These are phyloP conservation scores for Leptographium wingfieldii DNA, from an alignment of 2,329 filamentous ascomycete species.

Conservation along the genomic window DNA sequence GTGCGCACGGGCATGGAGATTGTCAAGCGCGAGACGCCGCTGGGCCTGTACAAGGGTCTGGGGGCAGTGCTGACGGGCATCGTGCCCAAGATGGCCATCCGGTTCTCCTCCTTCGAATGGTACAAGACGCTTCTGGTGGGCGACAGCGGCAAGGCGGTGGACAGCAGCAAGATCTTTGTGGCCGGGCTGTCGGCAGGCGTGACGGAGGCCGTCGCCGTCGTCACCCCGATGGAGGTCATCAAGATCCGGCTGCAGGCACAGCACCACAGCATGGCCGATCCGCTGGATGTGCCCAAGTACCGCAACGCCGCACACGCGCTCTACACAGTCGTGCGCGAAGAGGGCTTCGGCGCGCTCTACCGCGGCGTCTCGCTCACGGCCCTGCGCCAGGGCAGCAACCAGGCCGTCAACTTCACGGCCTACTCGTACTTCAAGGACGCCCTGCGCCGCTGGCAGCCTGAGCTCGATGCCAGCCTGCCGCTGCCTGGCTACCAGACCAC, in stretches of 20 bases:
- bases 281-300: constrained; percentile 92
- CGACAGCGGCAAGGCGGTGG: constrained; percentile 44
- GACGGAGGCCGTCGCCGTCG: constrained; percentile 90
- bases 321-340: constrained; percentile 86
- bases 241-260: constrained; percentile 98
- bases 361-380: constrained; percentile 90
- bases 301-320: constrained; percentile 74
- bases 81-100: constrained; percentile 97
- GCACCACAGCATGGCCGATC: constrained; percentile 95
- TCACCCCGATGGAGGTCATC: constrained; percentile 98
- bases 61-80: constrained; percentile 93
- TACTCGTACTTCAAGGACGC: constrained; percentile 85
- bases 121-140: constrained; percentile 80
- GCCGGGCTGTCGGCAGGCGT: constrained; percentile 83
- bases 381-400: constrained; percentile 87
- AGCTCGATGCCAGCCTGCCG: constrained; percentile 43
- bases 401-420: constrained; percentile 97
- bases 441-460: constrained; percentile 60
- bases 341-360: constrained; percentile 78
- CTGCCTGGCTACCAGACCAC: constrained; percentile 86
- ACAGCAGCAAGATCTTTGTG: constrained; percentile 54
- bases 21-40: constrained; percentile 74
- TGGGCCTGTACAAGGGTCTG: constrained; percentile 96
- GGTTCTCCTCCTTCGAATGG: constrained; percentile 91
- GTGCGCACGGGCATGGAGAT: constrained; percentile 76